phyloP scores from a whole-genome alignment of 306 rosid species.

The Sicyos baderoa region DNA sequence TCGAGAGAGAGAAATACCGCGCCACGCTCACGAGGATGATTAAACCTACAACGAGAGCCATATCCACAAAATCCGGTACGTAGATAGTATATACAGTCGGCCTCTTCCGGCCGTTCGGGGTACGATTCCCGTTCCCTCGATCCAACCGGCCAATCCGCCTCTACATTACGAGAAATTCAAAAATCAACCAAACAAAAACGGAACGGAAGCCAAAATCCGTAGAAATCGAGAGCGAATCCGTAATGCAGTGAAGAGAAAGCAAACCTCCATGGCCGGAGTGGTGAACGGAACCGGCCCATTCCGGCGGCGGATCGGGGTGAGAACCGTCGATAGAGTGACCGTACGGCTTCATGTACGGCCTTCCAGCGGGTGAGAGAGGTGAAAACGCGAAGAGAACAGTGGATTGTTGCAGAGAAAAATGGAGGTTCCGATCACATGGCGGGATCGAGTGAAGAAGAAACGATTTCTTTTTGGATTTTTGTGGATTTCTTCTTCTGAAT shows the following conservation, averaged over 20 bases:
- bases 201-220: no score
- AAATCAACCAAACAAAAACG: no score
- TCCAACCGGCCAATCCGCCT: constrained; percentile 51
- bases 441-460: no score
- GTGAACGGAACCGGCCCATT: constrained; percentile 48
- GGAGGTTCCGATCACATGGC: no score
- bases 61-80: constrained; percentile 86
- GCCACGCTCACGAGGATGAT: constrained; percentile 87
- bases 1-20: constrained; percentile 37
- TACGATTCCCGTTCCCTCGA: constrained; percentile 65
- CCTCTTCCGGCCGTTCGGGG: constrained; percentile 80
- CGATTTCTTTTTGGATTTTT: constrained; percentile 22
- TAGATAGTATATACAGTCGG: constrained; percentile 77
- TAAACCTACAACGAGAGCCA: constrained; percentile 90
- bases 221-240: no score
- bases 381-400: neutral
- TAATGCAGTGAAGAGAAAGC: neutral
- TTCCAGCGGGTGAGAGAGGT: neutral
- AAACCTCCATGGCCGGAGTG: constrained; percentile 57
- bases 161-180: no score
- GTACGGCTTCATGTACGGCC: constrained; percentile 89
- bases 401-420: constrained; percentile 1
- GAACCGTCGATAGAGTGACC: constrained; percentile 56
- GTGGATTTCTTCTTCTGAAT: constrained; percentile 24
- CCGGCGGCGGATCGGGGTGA: constrained; percentile 82